Conservation (phyloP, 805 yeast species). For the Komagataella kurtzmanii region DNA sequence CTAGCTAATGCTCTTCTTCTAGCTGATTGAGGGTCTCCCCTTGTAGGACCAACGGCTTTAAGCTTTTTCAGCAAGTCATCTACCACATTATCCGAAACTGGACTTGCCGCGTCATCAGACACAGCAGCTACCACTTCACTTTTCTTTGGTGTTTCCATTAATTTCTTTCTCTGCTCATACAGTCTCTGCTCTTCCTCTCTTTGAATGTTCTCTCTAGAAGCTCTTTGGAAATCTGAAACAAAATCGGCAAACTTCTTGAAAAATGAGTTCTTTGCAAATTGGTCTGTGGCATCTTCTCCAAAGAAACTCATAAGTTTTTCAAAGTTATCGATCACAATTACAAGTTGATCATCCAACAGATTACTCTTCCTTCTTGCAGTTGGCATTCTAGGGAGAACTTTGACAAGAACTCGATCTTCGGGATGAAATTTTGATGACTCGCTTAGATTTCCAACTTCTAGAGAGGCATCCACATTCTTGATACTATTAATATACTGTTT, state of each 20-base stretch:
- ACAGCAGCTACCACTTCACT: conserved; percentile 19
- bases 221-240: conserved; percentile 65
- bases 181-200: conserved; percentile 72
- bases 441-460: conserved; percentile 76
- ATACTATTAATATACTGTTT: conserved; percentile 44
- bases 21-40: conserved; percentile 69
- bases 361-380: conserved; percentile 63
- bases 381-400: conserved; percentile 54
- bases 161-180: conserved; percentile 62
- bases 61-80: conserved; percentile 78
- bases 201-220: conserved; percentile 63
- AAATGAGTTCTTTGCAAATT: conserved; percentile 51
- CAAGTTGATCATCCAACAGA: conserved; percentile 48
- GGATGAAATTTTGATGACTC: conserved; percentile 75
- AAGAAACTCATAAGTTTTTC: conserved; percentile 64
- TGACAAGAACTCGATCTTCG: conserved; percentile 51
- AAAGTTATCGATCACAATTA: conserved; percentile 50
- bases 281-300: conserved; percentile 81
- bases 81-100: conserved; percentile 38
- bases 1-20: conserved; percentile 70
- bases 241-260: conserved; percentile 74
- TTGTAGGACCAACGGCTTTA: conserved; percentile 72
- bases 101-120: conserved; percentile 20
- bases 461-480: conserved; percentile 57
- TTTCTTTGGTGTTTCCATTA: conserved; percentile 35